A percentile compares a stretch with the other conserved stretches of the same genome.
phyloP scores from a whole-genome alignment of 2,329 filamentous ascomycete genomes.

The Colletotrichum lini region DNA sequence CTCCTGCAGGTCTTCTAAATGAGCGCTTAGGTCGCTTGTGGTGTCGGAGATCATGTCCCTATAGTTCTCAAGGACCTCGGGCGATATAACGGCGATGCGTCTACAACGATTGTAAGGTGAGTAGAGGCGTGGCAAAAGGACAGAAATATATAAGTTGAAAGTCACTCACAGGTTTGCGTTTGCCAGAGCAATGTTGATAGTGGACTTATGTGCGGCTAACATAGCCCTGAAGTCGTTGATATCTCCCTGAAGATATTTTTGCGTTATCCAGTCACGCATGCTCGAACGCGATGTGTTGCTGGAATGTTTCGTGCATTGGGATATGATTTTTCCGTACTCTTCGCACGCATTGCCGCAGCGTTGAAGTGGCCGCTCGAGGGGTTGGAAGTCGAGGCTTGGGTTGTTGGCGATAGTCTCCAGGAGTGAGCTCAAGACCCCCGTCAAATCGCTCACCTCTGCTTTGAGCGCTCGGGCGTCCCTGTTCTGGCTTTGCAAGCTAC shows the following conservation, averaged over 20 bases:
- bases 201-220: slow-evolving; percentile 47
- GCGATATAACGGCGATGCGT: slow-evolving; percentile 31
- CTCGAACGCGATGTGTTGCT: slow-evolving; percentile 14
- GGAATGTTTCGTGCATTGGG: slow-evolving; percentile 15
- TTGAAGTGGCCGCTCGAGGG: slow-evolving; percentile 6
- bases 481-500: slow-evolving; percentile 5
- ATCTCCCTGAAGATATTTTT: slow-evolving; percentile 33
- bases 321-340: slow-evolving; percentile 37
- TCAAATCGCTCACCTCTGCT: slow-evolving; percentile 7
- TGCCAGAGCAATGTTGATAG: slow-evolving; percentile 48
- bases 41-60: slow-evolving; percentile 43
- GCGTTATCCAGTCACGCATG: slow-evolving; percentile 16
- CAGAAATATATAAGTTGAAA: background rate
- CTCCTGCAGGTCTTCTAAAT: slow-evolving; percentile 29
- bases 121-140: background rate
- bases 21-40: slow-evolving; percentile 28
- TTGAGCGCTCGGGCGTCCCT: slow-evolving; percentile 18
- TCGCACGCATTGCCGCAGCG: slow-evolving; percentile 31
- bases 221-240: slow-evolving; percentile 45
- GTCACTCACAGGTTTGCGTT: slow-evolving; percentile 46
- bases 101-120: background rate
- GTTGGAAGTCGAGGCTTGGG: slow-evolving; percentile 13
- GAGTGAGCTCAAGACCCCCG: slow-evolving; percentile 4
- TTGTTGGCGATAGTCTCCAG: slow-evolving; percentile 7
- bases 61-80: slow-evolving; percentile 43